Evolutionary conservation across 2,329 filamentous ascomycete species (phyloP), one percentile per base, ranked within the genome.

Genomic region (Tolypocladium sp.): DNA sequence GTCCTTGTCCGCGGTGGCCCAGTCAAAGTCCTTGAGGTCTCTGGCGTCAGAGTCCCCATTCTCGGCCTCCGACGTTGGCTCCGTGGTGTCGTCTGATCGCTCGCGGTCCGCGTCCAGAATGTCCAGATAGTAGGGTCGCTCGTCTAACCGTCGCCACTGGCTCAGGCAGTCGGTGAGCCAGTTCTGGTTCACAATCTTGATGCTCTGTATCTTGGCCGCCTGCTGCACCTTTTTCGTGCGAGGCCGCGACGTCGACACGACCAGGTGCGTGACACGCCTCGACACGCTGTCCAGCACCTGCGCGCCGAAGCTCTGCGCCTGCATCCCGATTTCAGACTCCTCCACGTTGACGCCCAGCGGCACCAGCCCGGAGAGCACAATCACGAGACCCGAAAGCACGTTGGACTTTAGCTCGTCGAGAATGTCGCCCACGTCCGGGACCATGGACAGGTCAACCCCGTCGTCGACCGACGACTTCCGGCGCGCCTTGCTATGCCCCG

Each of bases 321-420:
- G 96, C 49, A 93, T 79, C 5, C 90, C 92, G 60, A 96, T 90
- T 70, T 99, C 94, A 2, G 92, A 92, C 61, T 82, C 85, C 59
- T 89, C 84, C 40, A 93, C 85, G 66, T 93, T 87, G 42, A 89
- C 83, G 6, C 90, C 90, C 1, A 96, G 77, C 0, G 92, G 92
- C 3, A 97, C 86, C 3, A 99, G 87, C 0, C 94, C 94, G 0
- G 93, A 96, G 64, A 97, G 88, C 6, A 96, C 92, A 59, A 99
- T 83, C 6, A 87, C 84, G 13, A 90, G 85, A 17, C 87, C 89
- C 27, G 81, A 82, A 0, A 99, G 83, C 2, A 95, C 89, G 58
- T 82, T 81, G 1, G 80, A 77, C 76, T 97, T 97, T 70, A 97
- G 85, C 54, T 81, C 76, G 44, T 91, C 89, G 75, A 99, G 88